Conservation (phyloP, 139 green algal species). For the Micromonas commoda region DNA sequence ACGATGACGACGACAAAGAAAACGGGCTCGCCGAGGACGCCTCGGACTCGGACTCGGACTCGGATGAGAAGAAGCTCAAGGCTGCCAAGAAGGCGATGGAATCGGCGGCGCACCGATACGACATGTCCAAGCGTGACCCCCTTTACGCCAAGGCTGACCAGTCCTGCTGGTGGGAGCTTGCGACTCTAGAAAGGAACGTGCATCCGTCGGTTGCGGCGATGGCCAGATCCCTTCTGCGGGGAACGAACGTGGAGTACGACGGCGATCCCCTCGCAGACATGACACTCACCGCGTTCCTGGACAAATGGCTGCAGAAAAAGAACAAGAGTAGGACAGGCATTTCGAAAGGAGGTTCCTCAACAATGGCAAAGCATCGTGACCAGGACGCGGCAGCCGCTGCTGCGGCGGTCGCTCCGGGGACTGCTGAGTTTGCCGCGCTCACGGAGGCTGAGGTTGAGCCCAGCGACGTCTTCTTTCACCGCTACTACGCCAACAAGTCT, state of each 20-base stretch:
- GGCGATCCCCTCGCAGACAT: slow-evolving; percentile 86
- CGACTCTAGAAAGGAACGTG: slow-evolving; percentile 60
- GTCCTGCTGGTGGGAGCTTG: slow-evolving; percentile 85
- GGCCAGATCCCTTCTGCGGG: slow-evolving; percentile 71
- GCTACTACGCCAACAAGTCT: slow-evolving; percentile 49
- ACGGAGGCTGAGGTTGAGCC: slow-evolving; percentile 56
- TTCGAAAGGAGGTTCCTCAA: not conserved
- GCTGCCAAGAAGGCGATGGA: slow-evolving; percentile 32
- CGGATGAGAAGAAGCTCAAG: slow-evolving; percentile 2
- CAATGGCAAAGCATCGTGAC: not conserved
- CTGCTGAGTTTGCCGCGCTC: slow-evolving; percentile 59
- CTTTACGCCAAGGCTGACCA: slow-evolving; percentile 61
- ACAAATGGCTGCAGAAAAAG: slow-evolving; percentile 91
- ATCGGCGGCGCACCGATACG: slow-evolving; percentile 58
- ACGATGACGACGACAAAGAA: not conserved
- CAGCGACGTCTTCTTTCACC: slow-evolving; percentile 80
- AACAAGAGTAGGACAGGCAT: slow-evolving; percentile 6
- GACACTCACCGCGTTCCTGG: slow-evolving; percentile 73
- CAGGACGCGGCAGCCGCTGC: not conserved
- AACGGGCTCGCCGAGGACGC: not conserved
- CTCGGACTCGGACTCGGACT: not conserved
- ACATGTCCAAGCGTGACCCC: slow-evolving; percentile 78
- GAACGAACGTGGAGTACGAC: slow-evolving; percentile 65
- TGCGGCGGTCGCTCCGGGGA: slow-evolving; percentile 36
- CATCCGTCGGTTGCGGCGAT: slow-evolving; percentile 85